Evolutionary conservation across 805 yeast species (phyloP), one percentile per base, ranked within the genome.

Genomic region (Saccharomycopsis amapae): DNA sequence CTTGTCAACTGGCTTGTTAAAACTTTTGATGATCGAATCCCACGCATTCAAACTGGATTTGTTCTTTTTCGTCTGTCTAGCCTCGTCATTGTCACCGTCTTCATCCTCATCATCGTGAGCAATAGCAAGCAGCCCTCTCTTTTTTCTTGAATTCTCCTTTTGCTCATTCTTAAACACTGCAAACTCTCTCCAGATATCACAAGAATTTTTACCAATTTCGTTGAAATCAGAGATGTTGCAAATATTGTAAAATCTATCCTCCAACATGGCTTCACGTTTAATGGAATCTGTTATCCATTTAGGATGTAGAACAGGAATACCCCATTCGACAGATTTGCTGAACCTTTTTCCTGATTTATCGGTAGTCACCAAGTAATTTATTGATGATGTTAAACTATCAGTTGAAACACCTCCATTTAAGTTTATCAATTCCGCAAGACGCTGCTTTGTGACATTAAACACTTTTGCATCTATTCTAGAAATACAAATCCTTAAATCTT

Each of bases 331-430:
- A 1, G 77, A 74, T 47, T 73, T 74, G 13, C 62, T 62, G 54
- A 67, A 78, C 42, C 85, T 55, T 46, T 66, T 71, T 0, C 86
- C 86, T 15, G 61, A 56, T 22, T 60, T 60, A 40, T 71, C 76
- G 24, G 76, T 67, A n/a, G 78, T 69, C 3, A 79, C 66, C 1
- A 79, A 61, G 48, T 72, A 66, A 2, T 67, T 54, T 39, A 67
- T 67, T 4, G 66, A 60, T 6, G 63, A 62, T 2, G 77, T 71
- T 31, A 79, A 60, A 1, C 81, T 69, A 19, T 72, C 75, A 1
- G 76, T 68, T 1, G 71, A 69, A 17, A 58, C 61, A 3, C 82
- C 85, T 2, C 80, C 81, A 53, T 71, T 57, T 3, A 62, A 58
- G 30, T 52, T 57, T 6, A 79, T 63, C 3, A 66, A 40, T 5